These are phyloP conservation scores for Hirsutella minnesotensis DNA, from an alignment of 2,329 filamentous ascomycete species.

Conservation along the genomic window DNA sequence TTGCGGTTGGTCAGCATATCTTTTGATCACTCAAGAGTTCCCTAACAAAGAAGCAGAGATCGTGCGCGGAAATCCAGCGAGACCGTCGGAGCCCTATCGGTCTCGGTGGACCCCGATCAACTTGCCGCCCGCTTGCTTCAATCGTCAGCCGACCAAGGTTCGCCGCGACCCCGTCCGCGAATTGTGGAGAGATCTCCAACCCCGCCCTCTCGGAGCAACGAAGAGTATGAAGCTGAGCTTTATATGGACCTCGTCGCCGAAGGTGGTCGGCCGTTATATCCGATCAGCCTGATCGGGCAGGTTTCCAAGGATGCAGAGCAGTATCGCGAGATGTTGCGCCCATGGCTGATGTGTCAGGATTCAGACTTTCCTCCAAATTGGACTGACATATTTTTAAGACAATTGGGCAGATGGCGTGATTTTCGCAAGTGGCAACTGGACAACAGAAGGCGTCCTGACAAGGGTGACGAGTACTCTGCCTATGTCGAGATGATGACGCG, in stretches of 20 bases:
- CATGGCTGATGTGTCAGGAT: neutral
- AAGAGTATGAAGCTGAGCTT: neutral
- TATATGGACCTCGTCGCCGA: neutral
- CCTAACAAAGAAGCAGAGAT: neutral
- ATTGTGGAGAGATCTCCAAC: neutral
- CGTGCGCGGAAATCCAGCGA: no score
- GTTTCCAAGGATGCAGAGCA: neutral
- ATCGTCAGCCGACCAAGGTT: neutral
- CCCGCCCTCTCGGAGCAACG: neutral
- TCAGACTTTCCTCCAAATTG: neutral
- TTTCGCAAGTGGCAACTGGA: neutral
- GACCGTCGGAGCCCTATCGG: no score
- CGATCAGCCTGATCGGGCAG: neutral
- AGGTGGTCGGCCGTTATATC: neutral
- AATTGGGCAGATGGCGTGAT: neutral
- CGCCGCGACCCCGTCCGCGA: neutral
- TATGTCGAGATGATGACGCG: neutral
- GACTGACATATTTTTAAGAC: neutral
- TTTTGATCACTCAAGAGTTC: no score
- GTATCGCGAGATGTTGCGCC: neutral
- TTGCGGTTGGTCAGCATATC: no score
- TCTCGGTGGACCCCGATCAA: neutral
- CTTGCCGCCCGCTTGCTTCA: neutral
- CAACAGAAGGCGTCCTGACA: neutral
- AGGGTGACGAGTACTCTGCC: neutral